A percentile compares a stretch with the other conserved stretches of the same genome.
These are phyloP conservation scores for Fusarium domesticum DNA, from an alignment of 2,329 filamentous ascomycete species.

Conservation along the genomic window DNA sequence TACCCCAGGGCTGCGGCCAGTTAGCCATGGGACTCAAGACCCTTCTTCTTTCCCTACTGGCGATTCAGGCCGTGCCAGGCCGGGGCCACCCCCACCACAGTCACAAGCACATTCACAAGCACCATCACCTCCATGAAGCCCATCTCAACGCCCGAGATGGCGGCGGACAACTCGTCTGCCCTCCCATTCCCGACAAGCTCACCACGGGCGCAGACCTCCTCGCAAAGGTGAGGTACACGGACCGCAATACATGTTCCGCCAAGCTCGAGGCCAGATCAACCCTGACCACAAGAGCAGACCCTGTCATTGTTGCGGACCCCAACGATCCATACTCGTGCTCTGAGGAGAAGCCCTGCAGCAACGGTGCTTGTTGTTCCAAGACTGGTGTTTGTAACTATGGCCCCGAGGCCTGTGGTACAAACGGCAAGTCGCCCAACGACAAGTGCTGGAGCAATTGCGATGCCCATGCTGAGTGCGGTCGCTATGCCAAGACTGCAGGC, in stretches of 20 bases:
- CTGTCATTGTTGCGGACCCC: background rate
- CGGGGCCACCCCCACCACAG: conserved; percentile 1
- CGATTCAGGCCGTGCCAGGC: background rate
- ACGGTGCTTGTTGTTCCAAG: background rate
- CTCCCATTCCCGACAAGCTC: conserved; percentile 5
- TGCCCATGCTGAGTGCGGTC: conserved; percentile 31
- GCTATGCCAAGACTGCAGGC: conserved; percentile 20
- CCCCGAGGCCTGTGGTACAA: conserved; percentile 20
- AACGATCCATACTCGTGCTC: conserved; percentile 1
- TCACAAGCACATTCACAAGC: conserved; percentile 1
- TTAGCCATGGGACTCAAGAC: conserved; percentile 2
- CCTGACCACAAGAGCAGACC: background rate
- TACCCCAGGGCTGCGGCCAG: background rate
- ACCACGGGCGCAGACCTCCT: conserved; percentile 1
- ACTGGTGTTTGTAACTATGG: background rate
- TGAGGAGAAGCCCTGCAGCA: conserved; percentile 1
- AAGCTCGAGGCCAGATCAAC: conserved; percentile 2
- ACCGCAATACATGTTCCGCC: background rate
- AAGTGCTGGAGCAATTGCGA: conserved; percentile 18
- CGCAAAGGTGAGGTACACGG: background rate
- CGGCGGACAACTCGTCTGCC: conserved; percentile 2
- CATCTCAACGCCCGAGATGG: conserved; percentile 1
- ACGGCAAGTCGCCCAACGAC: conserved; percentile 25
- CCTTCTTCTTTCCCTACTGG: conserved; percentile 1
- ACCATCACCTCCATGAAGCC: conserved; percentile 1